phyloP scores from a whole-genome alignment of 2,329 filamentous ascomycete species.

The Monosporascus sp. region DNA sequence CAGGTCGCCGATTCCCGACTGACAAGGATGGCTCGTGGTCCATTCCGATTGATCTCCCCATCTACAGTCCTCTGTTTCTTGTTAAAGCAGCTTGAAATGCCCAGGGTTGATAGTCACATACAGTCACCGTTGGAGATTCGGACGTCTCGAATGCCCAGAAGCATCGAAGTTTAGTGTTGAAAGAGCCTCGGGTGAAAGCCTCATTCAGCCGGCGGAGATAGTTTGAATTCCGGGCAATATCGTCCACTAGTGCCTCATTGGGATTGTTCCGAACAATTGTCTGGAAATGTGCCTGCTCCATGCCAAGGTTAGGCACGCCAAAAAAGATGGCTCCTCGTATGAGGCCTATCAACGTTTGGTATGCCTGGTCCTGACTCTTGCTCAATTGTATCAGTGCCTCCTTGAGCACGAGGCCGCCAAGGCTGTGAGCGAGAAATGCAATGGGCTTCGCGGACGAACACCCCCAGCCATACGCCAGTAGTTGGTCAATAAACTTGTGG shows the following conservation, averaged over 20 bases:
- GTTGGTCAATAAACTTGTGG: slow-evolving; percentile 7
- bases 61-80: slow-evolving; percentile 1
- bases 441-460: slow-evolving; percentile 12
- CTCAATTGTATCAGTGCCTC: slow-evolving; percentile 14
- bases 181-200: background rate
- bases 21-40: slow-evolving; percentile 5
- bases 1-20: slow-evolving; percentile 8
- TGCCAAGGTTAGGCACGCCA: slow-evolving; percentile 10
- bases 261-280: slow-evolving; percentile 3
- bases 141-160: slow-evolving; percentile 11
- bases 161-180: background rate
- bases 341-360: background rate
- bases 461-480: slow-evolving; percentile 12
- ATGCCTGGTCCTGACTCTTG: background rate
- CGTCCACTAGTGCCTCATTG: slow-evolving; percentile 4
- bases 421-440: slow-evolving; percentile 22
- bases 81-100: background rate
- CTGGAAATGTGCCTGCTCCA: slow-evolving; percentile 3
- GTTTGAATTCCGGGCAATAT: slow-evolving; percentile 3
- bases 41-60: slow-evolving; percentile 1
- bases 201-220: slow-evolving; percentile 5
- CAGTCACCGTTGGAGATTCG: slow-evolving; percentile 7
- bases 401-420: slow-evolving; percentile 22
- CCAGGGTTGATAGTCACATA: background rate
- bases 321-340: slow-evolving; percentile 8